phyloP scores from a whole-genome alignment of 371 early-diverging fungal species.

The Amoeboaphelidium protococcarum region DNA sequence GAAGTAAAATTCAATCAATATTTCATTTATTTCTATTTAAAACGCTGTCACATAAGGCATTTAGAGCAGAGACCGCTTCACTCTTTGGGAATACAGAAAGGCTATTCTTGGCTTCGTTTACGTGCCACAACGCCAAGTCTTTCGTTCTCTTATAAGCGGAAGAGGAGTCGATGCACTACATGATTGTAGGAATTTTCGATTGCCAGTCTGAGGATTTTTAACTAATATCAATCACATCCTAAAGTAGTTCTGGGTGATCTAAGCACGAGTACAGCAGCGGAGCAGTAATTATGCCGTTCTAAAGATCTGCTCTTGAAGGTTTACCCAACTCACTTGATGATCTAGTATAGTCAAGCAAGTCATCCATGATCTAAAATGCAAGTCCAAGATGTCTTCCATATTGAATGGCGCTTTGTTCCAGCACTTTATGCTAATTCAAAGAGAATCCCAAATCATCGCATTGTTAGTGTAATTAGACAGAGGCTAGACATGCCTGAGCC shows the following conservation, averaged over 20 bases:
- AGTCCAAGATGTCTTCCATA: conserved; percentile 72
- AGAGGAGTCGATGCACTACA: too few species aligned
- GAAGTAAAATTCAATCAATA: too few species aligned
- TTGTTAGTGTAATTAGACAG: conserved; percentile 55
- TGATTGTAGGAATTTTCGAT: too few species aligned
- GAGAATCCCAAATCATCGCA: conserved; percentile 1
- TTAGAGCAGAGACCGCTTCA: not conserved
- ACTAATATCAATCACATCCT: too few species aligned
- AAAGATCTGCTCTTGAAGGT: conserved; percentile 47
- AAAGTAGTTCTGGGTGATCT: too few species aligned
- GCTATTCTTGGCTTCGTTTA: not conserved
- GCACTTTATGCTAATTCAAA: too few species aligned
- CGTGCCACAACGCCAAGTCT: not conserved
- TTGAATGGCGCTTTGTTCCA: conserved; percentile 39
- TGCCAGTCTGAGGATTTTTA: too few species aligned
- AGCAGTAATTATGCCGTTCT: conserved; percentile 67
- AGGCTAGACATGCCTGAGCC: conserved; percentile 67
- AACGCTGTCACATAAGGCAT: not conserved
- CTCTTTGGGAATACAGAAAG: not conserved
- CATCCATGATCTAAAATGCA: conserved; percentile 83
- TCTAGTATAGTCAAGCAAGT: conserved; percentile 66
- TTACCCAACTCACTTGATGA: conserved; percentile 56
- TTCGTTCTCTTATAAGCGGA: not conserved
- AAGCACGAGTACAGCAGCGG: conserved; percentile 79
- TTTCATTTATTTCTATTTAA: not conserved